Evolutionary conservation across 352 stramenopile genomes (phyloP).

Genomic region (Discostella stelligera): DNA sequence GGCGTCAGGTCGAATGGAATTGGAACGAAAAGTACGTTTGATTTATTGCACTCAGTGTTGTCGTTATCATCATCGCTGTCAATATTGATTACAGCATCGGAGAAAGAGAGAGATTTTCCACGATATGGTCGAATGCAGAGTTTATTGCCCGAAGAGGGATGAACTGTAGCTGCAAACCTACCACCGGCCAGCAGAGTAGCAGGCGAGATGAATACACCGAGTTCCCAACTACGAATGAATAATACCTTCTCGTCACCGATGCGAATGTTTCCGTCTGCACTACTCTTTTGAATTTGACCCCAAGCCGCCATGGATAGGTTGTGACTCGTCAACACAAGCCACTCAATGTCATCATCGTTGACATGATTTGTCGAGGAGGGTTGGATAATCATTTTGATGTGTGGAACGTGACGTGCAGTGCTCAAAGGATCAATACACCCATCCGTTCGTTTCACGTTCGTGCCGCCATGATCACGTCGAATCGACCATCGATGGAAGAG

Average conservation of each 20-base stretch:
- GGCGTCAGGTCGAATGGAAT: slow-evolving; percentile 33
- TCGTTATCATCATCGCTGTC: slow-evolving; percentile 12
- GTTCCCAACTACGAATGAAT: slow-evolving; percentile 65
- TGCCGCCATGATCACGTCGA: neutral
- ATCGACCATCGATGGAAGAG: slow-evolving; percentile 59
- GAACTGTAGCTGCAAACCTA: neutral
- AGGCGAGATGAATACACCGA: slow-evolving; percentile 71
- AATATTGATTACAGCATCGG: slow-evolving; percentile 11
- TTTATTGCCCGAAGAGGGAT: neutral
- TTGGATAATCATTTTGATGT: slow-evolving; percentile 78
- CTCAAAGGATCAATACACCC: slow-evolving; percentile 24
- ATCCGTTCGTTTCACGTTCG: neutral
- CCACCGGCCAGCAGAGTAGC: slow-evolving; percentile 25
- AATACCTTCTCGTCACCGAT: neutral
- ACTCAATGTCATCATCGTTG: slow-evolving; percentile 48
- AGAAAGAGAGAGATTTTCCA: neutral
- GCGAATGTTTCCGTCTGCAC: neutral
- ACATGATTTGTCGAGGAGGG: neutral
- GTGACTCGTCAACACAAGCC: slow-evolving; percentile 66
- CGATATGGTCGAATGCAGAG: slow-evolving; percentile 4
- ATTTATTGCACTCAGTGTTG: neutral
- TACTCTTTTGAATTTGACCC: slow-evolving; percentile 62
- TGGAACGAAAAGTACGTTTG: slow-evolving; percentile 6
- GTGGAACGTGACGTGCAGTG: slow-evolving; percentile 58
- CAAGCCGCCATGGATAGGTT: slow-evolving; percentile 76